These are phyloP conservation scores for Suillus placidus DNA, from an alignment of 768 basidiomycete genomes.

Conservation along the genomic window DNA sequence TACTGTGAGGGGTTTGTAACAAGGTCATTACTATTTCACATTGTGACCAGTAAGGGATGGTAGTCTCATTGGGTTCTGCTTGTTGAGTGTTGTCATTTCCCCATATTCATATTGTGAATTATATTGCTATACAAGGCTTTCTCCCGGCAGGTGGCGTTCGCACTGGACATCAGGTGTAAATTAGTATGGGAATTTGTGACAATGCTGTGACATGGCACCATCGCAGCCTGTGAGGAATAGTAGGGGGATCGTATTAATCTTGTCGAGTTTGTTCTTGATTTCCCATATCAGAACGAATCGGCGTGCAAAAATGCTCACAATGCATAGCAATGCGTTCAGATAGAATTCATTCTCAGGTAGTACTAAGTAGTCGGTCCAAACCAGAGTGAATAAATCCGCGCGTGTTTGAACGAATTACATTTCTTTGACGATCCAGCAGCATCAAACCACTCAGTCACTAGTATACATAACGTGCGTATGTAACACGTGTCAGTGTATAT, in stretches of 20 bases:
- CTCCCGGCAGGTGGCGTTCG: not conserved
- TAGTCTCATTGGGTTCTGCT: not conserved
- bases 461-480: too few relatives aligned
- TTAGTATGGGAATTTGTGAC: not conserved
- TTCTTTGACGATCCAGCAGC: too few relatives aligned
- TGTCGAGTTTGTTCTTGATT: not conserved
- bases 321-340: too few relatives aligned
- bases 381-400: too few relatives aligned
- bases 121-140: not conserved
- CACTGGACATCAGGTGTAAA: not conserved
- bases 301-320: too few relatives aligned
- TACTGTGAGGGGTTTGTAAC: not conserved
- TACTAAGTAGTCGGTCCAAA: too few relatives aligned
- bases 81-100: not conserved
- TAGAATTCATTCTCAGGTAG: too few relatives aligned
- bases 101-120: not conserved
- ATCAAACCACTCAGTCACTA: too few relatives aligned
- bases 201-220: not conserved
- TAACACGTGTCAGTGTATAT: too few relatives aligned
- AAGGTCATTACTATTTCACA: not conserved
- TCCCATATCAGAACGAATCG: too few relatives aligned
- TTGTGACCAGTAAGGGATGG: not conserved
- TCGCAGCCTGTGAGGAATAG: not conserved
- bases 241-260: not conserved
- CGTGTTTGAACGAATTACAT: too few relatives aligned